Percentiles rank a stretch among this genome's conserved stretches.
These are phyloP conservation scores for Xylaria flabelliformis DNA, from an alignment of 495 filamentous ascomycete genomes.

Conservation along the genomic window DNA sequence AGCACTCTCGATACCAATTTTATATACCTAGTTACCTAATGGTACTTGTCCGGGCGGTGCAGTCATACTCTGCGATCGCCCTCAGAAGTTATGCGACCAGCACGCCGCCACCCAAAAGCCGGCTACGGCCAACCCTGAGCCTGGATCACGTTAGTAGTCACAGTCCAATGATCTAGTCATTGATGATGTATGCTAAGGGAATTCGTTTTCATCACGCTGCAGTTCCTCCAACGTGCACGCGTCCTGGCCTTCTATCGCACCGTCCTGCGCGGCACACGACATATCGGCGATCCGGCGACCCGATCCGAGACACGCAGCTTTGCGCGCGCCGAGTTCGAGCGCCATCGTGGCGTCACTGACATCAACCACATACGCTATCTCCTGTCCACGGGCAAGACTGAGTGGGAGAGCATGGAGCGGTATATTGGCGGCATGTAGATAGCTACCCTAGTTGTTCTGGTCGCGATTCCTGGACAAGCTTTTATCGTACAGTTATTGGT, in stretches of 20 bases:
- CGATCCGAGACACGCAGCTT: constrained; percentile 71
- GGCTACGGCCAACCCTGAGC: constrained; percentile 49
- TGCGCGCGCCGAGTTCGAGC: constrained; percentile 78
- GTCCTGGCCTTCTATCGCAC: constrained; percentile 63
- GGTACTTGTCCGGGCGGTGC: constrained; percentile 20
- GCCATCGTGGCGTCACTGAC: constrained; percentile 73
- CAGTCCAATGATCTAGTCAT: not conserved
- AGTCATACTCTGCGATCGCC: constrained; percentile 25
- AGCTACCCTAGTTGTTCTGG: not conserved
- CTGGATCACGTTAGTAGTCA: constrained; percentile 55
- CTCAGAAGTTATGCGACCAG: constrained; percentile 52
- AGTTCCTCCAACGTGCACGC: constrained; percentile 67
- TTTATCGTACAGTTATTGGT: constrained; percentile 20
- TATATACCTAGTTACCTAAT: constrained; percentile 8
- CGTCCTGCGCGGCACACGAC: constrained; percentile 58
- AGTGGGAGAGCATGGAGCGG: constrained; percentile 65
- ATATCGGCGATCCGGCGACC: constrained; percentile 58
- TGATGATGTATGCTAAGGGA: constrained; percentile 21
- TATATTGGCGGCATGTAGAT: constrained; percentile 60
- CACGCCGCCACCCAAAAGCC: constrained; percentile 34
- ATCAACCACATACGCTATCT: constrained; percentile 64
- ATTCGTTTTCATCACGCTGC: not conserved
- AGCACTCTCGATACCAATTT: not conserved
- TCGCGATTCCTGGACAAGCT: too few relatives aligned
- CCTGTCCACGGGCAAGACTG: constrained; percentile 63